A percentile compares a stretch with the other conserved stretches of the same genome.
Conservation (phyloP, 169 alveolate species). For the Plasmodium gonderi region DNA sequence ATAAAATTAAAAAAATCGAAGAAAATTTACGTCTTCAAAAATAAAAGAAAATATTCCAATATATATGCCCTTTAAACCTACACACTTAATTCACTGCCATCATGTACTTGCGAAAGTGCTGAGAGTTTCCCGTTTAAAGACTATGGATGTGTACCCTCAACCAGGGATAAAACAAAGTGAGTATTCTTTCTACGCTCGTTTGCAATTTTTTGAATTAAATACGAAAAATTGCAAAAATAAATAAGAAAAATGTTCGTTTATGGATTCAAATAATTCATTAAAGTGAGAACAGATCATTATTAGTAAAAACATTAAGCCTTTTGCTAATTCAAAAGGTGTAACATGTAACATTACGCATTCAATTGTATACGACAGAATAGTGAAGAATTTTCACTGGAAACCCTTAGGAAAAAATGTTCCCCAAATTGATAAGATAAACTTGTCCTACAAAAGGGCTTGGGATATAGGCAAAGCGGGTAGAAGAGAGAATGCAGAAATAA, state of each 20-base stretch:
- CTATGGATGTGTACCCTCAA: constrained; percentile 7
- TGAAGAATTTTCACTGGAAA: constrained; percentile 38
- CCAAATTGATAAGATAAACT: constrained; percentile 30
- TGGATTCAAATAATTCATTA: neutral
- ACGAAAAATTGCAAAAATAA: neutral
- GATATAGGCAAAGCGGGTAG: constrained; percentile 74
- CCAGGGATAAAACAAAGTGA: constrained; percentile 32
- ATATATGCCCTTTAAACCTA: neutral
- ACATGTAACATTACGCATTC: neutral
- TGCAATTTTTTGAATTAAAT: neutral
- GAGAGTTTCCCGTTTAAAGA: constrained; percentile 45
- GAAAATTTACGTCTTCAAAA: neutral
- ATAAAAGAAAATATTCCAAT: neutral
- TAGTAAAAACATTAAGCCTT: neutral
- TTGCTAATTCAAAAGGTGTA: neutral
- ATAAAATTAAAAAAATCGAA: neutral
- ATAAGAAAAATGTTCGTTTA: neutral
- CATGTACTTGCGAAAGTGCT: constrained; percentile 3
- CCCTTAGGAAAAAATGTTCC: constrained; percentile 63
- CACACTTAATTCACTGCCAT: neutral
- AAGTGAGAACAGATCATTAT: neutral
- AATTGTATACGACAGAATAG: neutral
- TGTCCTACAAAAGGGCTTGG: constrained; percentile 68
- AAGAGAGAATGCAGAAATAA: neutral
- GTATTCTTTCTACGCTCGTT: neutral